Base-by-base conservation (phyloP, 257 asterid species). In the Gardenia jasminoides region DNA sequence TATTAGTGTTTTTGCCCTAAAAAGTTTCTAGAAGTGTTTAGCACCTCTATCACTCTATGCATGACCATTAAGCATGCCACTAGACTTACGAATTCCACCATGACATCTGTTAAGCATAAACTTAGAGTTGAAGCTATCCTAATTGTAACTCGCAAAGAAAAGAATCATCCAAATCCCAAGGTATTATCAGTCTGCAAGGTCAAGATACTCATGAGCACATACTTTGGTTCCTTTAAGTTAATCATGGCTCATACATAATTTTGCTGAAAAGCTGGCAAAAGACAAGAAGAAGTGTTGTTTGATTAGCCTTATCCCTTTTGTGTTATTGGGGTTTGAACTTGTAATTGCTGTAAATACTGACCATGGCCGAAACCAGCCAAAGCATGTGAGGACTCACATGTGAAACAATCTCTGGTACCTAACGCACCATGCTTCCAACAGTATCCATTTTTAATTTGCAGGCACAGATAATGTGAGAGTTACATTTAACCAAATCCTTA, bases 331-430 rank as follows among this genome's bases (percentile, higher is more conserved):
- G 48, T 7, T 44, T 44, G 11, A 44, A n/a, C n/a, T n/a, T n/a
- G n/a, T n/a, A n/a, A 44, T 44, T 6, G 48, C 48, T 6, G 7
- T 44, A 44, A 44, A 44, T 10, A 7, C 17, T 44, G 8, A 59
- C 28, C 61, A 11, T 59, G 7, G 44, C 73, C 76, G 41, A 52
- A 58, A 54, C 20, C 44, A 59, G 52, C 74, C 22, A 56, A 10
- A 68, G 75, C 82, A 82, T 72, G 72, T 77, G 85, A 79, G 76
- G 47, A 71, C 39, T 76, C 69, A 80, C 79, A 72, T 77, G 85
- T 81, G 78, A 73, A 59, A 11, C 30, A 78, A 26, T 70, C 31
- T 58, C 24, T 44, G 7, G 58, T 43, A 31, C 61, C 74, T 31
- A 43, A 24, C 59, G 6, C 39, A 17, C n/a, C 12, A 3, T 46